phyloP scores from a whole-genome alignment of 805 yeast genomes.

The Blastobotrys mokoenaii region DNA sequence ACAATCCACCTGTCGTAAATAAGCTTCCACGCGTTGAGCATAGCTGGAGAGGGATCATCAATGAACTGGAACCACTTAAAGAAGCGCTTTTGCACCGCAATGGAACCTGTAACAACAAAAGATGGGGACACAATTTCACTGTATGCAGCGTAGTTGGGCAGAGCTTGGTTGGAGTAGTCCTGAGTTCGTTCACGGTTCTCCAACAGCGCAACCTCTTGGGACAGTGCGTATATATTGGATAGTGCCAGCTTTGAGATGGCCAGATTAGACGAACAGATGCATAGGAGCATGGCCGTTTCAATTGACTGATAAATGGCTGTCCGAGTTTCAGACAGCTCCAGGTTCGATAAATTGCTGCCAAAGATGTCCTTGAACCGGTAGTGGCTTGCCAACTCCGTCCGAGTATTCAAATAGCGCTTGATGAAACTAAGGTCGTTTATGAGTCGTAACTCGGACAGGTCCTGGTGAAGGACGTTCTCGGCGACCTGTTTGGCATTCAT shows the following conservation, averaged over 20 bases:
- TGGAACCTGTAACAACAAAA: constrained; percentile 55
- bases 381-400: constrained; percentile 26
- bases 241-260: constrained; percentile 43
- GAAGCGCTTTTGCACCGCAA: constrained; percentile 64
- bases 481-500: constrained; percentile 34
- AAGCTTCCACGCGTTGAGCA: constrained; percentile 35
- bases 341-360: constrained; percentile 20
- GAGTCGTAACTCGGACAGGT: background rate
- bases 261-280: constrained; percentile 43
- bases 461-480: constrained; percentile 31
- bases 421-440: constrained; percentile 3
- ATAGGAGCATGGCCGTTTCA: constrained; percentile 45
- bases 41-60: constrained; percentile 27
- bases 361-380: constrained; percentile 22
- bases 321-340: constrained; percentile 26
- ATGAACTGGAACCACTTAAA: constrained; percentile 33
- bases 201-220: constrained; percentile 19
- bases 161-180: constrained; percentile 14
- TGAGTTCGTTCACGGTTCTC: constrained; percentile 17
- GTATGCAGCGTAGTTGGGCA: constrained; percentile 33
- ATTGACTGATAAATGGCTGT: constrained; percentile 30
- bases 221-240: constrained; percentile 30
- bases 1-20: constrained; percentile 44
- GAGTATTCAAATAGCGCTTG: constrained; percentile 33
- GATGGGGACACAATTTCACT: constrained; percentile 43